These are phyloP conservation scores for Fusarium penzigii DNA, from an alignment of 2,329 filamentous ascomycete species.

Conservation along the genomic window DNA sequence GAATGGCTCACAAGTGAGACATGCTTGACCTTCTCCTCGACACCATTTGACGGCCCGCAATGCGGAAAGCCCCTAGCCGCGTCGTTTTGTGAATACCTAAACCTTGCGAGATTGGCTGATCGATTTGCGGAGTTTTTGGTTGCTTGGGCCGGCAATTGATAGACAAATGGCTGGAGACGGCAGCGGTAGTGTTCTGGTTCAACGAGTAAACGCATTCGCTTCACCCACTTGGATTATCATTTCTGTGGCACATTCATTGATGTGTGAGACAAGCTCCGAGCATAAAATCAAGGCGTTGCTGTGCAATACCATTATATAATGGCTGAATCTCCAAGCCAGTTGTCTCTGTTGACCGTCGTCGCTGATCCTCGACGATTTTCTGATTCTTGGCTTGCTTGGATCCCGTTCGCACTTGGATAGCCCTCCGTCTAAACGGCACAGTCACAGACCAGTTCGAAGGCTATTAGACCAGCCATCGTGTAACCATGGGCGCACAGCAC, in stretches of 20 bases:
- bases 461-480: conserved; percentile 1
- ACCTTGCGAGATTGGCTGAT: conserved; percentile 9
- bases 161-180: neutral
- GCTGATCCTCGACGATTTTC: neutral
- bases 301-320: neutral
- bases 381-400: neutral
- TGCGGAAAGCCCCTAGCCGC: neutral
- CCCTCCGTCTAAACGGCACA: neutral
- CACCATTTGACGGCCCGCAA: conserved; percentile 3
- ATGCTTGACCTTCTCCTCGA: conserved; percentile 6
- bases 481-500: conserved; percentile 27
- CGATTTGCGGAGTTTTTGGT: neutral
- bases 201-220: neutral
- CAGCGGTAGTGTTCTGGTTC: neutral
- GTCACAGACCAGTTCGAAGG: neutral
- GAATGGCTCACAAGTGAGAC: conserved; percentile 17
- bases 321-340: neutral
- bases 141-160: neutral
- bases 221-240: neutral
- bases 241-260: neutral
- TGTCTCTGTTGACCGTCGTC: neutral
- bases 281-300: neutral
- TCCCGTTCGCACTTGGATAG: neutral
- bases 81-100: neutral
- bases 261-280: neutral